phyloP scores from a whole-genome alignment of 345 rosid genomes.

The Boechera retrofracta region DNA sequence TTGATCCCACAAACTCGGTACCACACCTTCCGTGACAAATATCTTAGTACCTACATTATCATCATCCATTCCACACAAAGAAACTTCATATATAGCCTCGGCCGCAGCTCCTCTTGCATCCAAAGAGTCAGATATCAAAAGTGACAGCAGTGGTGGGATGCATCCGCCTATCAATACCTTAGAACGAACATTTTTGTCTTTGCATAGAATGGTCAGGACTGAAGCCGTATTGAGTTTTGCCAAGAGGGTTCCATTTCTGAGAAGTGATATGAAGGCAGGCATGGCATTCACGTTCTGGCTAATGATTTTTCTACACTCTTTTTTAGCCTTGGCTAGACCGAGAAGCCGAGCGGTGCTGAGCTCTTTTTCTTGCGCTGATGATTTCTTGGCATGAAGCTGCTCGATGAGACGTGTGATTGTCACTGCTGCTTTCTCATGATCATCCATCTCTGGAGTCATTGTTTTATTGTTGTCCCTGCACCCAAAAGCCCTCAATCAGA shows the following conservation, averaged over 20 bases:
- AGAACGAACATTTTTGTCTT: slow-evolving; percentile 75
- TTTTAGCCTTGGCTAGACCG: slow-evolving; percentile 66
- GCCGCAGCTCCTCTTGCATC: slow-evolving; percentile 84
- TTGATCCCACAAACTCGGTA: slow-evolving; percentile 81
- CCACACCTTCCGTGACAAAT: slow-evolving; percentile 86
- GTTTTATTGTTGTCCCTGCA: slow-evolving; percentile 60
- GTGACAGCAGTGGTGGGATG: slow-evolving; percentile 80
- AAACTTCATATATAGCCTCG: slow-evolving; percentile 83
- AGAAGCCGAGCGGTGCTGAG: slow-evolving; percentile 75
- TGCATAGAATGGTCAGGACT: slow-evolving; percentile 65
- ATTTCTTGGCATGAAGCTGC: slow-evolving; percentile 69
- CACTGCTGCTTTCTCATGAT: slow-evolving; percentile 61
- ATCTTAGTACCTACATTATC: slow-evolving; percentile 86
- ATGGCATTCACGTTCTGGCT: slow-evolving; percentile 81
- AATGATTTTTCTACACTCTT: slow-evolving; percentile 73
- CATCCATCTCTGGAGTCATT: slow-evolving; percentile 50
- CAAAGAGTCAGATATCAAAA: slow-evolving; percentile 71
- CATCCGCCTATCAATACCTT: slow-evolving; percentile 92
- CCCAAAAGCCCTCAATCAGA: slow-evolving; percentile 9
- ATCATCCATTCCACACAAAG: slow-evolving; percentile 77
- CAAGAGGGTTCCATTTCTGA: slow-evolving; percentile 68
- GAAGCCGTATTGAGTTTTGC: slow-evolving; percentile 82
- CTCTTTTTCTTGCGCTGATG: slow-evolving; percentile 77
- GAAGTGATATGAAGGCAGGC: slow-evolving; percentile 84
- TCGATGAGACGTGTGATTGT: slow-evolving; percentile 75